Evolutionary conservation across 83 land plant genomes (phyloP).

Genomic region (Picea abies): DNA sequence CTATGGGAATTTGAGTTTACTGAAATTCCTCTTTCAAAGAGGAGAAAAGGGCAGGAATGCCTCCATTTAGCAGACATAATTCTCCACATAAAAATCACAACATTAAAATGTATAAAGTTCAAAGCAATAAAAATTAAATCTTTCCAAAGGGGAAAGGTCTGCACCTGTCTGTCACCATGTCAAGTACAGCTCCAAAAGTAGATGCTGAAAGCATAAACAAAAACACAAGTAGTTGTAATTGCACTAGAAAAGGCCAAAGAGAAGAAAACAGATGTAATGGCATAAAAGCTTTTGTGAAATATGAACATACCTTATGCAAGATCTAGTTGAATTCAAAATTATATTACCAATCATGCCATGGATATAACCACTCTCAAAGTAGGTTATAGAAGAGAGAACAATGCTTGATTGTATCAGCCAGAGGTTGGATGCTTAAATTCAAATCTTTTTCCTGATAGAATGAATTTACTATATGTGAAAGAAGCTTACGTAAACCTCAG

Average conservation of each 20-base stretch:
- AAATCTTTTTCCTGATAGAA: too few relatives aligned
- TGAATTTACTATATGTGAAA: too few relatives aligned
- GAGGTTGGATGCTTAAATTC: too few relatives aligned
- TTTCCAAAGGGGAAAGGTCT: not conserved
- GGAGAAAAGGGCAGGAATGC: not conserved
- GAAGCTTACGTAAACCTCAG: too few relatives aligned
- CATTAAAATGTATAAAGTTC: not conserved
- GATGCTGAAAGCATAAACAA: slow-evolving; percentile 62
- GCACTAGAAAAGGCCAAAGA: not conserved
- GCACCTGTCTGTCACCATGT: slow-evolving; percentile 99
- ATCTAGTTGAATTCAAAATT: too few relatives aligned
- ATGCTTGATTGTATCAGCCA: not conserved
- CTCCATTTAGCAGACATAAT: not conserved
- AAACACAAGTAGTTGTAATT: slow-evolving; percentile 1
- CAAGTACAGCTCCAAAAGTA: slow-evolving; percentile 99
- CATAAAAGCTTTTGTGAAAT: not conserved
- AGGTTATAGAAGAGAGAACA: not conserved
- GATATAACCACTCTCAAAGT: not conserved
- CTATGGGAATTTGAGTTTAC: not conserved
- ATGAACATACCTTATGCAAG: not conserved
- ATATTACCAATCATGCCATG: too few relatives aligned
- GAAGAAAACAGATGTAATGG: not conserved
- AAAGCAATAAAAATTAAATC: not conserved
- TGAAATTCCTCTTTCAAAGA: not conserved
- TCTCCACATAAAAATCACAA: slow-evolving; percentile 1